Base-by-base conservation (phyloP, 164 flowering plant species). In the Brasenia schreberi region DNA sequence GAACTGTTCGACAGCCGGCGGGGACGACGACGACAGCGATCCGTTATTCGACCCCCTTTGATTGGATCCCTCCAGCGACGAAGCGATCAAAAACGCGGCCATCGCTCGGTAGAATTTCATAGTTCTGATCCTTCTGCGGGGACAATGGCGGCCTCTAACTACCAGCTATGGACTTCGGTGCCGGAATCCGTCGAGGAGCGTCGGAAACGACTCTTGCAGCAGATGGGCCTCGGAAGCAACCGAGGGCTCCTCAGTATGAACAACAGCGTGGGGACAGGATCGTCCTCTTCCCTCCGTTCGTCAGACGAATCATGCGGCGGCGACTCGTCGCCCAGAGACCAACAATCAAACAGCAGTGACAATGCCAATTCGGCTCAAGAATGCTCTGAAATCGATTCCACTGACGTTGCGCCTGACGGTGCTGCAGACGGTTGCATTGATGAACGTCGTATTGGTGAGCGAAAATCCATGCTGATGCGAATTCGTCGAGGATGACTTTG, bases 101-200 rank as follows among this genome's bases (percentile, higher is more conserved):
- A 49, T 33, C 61, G 16, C 39, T 33, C 39, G 14, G 61, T 56
- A 11, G 33, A 23, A 7, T 16, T 23, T 1, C n/a, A 52, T 58
- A 18, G 7, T 70, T 69, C 65, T 77, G 81, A 33, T 33, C 39
- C 39, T 33, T 33, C 39, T 33, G 39, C 39, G 4, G 71, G 86
- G 5, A 33, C 87, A 19, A 74, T 72, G 80, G 82, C 77, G 7
- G 70, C 78, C 7, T 76, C 85, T 42, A 83, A 77, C 65, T 94
- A 89, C 73, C 94, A 89, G 19, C 72, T 90, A 27, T 95, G 99
- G 99, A 80, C 88, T 76, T 78, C 96, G 49, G 80, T 84, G 67
- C 97, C 96, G 0, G 73, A 84, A 18, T 86, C 99, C 2, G 77
- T 95, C 3, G 79, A 86, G 69, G 97, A 95, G 72, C 87, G 99